phyloP scores from a whole-genome alignment of 2,329 filamentous ascomycete genomes.

The Calonectria hawksworthii region DNA sequence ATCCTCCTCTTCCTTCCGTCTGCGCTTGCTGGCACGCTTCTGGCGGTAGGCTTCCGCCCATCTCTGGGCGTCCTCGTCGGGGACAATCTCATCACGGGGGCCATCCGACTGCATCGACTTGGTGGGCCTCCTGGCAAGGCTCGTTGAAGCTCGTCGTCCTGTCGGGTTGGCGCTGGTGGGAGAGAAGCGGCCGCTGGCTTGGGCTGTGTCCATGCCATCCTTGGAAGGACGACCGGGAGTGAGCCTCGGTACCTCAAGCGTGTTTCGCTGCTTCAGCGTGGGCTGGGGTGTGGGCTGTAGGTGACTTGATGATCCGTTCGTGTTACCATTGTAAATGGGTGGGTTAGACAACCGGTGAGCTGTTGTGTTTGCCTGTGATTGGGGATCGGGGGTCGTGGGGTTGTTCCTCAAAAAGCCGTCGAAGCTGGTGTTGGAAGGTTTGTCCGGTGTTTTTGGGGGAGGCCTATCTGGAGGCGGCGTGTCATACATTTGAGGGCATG shows the following conservation, averaged over 20 bases:
- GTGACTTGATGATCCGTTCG: conserved; percentile 62
- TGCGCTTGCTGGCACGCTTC: conserved; percentile 89
- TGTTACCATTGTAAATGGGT: conserved; percentile 64
- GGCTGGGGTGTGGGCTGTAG: conserved; percentile 59
- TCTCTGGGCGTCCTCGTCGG: conserved; percentile 90
- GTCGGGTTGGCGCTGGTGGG: conserved; percentile 69
- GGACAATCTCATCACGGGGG: conserved; percentile 84
- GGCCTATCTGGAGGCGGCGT: conserved; percentile 1
- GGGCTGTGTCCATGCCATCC: conserved; percentile 77
- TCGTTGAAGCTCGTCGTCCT: conserved; percentile 85
- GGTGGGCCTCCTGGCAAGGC: conserved; percentile 83
- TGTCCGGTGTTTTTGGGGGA: conserved; percentile 19
- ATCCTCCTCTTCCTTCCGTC: conserved; percentile 86
- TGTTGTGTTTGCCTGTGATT: conserved; percentile 39
- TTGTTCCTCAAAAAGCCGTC: conserved; percentile 26
- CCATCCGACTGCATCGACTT: conserved; percentile 88
- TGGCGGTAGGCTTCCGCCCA: conserved; percentile 96
- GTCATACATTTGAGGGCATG: conserved; percentile 36
- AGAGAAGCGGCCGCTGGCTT: conserved; percentile 86
- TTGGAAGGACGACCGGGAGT: conserved; percentile 77
- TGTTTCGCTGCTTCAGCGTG: conserved; percentile 84
- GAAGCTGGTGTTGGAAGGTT: conserved; percentile 33
- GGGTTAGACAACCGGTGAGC: conserved; percentile 77
- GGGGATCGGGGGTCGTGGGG: conserved; percentile 43
- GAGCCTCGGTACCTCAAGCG: conserved; percentile 85